Evolutionary conservation across 257 asterid species (phyloP).

Genomic region (Thymus mandschuricus): DNA sequence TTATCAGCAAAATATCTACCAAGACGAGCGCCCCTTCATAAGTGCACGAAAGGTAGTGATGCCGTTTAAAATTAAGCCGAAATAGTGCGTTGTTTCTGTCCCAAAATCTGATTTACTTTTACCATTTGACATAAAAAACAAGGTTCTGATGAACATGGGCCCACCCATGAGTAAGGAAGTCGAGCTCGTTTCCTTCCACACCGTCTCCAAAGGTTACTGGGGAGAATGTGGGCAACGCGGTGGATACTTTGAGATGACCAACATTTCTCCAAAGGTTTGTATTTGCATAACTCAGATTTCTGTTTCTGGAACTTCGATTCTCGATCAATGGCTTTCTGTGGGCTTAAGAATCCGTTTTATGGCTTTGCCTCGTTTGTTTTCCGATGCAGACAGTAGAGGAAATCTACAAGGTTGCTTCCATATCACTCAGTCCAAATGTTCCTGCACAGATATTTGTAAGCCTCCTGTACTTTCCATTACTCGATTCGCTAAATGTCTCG

Average conservation of each 20-base stretch:
- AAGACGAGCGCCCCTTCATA: conserved; percentile 93
- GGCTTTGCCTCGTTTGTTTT: background rate
- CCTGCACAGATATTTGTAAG: conserved; percentile 98
- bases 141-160: conserved; percentile 96
- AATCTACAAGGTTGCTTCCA: conserved; percentile 96
- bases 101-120: background rate
- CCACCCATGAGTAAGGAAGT: conserved; percentile 79
- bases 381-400: conserved; percentile 84
- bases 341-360: too few relatives aligned
- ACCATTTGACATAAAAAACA: conserved; percentile 4
- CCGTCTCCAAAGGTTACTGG: conserved; percentile 93
- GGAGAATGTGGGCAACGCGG: conserved; percentile 99
- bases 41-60: conserved; percentile 81
- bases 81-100: conserved; percentile 1
- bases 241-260: conserved; percentile 98
- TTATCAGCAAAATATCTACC: conserved; percentile 97
- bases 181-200: conserved; percentile 94
- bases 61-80: background rate
- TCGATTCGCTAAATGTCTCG: background rate
- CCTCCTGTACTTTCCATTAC: background rate
- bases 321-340: background rate
- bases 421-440: conserved; percentile 93
- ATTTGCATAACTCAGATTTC: background rate
- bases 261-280: conserved; percentile 81
- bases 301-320: background rate